Percentiles rank a stretch among this genome's conserved stretches.
These are phyloP conservation scores for Isabelozyma pseudorhagii DNA, from an alignment of 805 yeast genomes.

Conservation along the genomic window DNA sequence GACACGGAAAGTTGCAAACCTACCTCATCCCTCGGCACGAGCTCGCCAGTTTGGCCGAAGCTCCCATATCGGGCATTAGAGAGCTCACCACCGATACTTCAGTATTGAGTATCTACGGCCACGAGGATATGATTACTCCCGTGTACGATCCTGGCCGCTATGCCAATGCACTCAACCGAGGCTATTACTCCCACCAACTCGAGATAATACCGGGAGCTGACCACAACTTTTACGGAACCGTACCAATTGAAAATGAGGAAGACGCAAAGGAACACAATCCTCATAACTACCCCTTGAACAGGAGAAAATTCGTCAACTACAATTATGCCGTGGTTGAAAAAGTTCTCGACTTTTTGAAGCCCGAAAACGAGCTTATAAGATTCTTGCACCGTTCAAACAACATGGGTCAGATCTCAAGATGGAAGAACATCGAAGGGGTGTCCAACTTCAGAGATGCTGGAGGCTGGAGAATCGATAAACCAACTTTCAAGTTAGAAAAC, in stretches of 20 bases:
- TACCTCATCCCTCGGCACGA: constrained; percentile 49
- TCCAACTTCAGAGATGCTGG: constrained; percentile 78
- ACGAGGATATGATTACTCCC: constrained; percentile 65
- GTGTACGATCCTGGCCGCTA: constrained; percentile 56
- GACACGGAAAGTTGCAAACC: constrained; percentile 48
- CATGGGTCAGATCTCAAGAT: constrained; percentile 47
- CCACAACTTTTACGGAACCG: constrained; percentile 70
- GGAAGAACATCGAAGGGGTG: constrained; percentile 65
- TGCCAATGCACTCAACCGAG: constrained; percentile 54
- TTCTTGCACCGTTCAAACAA: constrained; percentile 38
- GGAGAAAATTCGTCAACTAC: constrained; percentile 52
- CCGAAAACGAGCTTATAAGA: constrained; percentile 50
- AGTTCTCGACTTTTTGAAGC: constrained; percentile 47
- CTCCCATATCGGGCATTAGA: constrained; percentile 42
- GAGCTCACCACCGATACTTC: constrained; percentile 44
- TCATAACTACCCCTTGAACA: constrained; percentile 39
- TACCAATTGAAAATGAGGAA: constrained; percentile 29
- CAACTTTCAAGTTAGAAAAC: constrained; percentile 16
- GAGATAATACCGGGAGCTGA: constrained; percentile 66
- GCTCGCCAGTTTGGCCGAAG: constrained; percentile 44
- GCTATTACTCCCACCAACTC: constrained; percentile 49
- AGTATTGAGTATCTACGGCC: constrained; percentile 70
- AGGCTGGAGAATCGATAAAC: constrained; percentile 53
- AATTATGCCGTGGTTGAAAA: constrained; percentile 49
- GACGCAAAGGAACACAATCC: constrained; percentile 35